phyloP scores from a whole-genome alignment of 1,284 basidiomycete species.

The Lentinula novae-zelandiae region DNA sequence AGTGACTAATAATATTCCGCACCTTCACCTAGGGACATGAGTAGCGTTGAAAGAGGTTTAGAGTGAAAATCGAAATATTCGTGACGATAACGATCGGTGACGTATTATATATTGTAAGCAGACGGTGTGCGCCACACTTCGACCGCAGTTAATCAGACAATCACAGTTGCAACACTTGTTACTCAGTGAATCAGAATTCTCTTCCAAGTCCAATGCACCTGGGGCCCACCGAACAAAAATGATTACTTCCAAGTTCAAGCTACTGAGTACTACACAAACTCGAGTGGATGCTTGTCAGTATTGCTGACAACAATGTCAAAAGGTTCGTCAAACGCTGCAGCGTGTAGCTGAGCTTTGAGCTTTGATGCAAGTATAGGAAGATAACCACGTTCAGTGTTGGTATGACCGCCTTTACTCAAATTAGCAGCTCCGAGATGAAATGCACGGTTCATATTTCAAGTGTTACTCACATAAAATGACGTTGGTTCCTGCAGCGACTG shows the following conservation, averaged over 20 bases:
- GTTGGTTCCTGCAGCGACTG: conserved; percentile 66
- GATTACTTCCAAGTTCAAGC: background rate
- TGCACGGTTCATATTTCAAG: background rate
- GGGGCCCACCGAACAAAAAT: background rate
- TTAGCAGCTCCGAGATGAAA: conserved; percentile 18
- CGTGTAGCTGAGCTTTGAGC: conserved; percentile 50
- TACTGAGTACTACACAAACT: conserved; percentile 36
- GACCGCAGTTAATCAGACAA: too few relatives aligned
- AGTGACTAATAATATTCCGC: background rate
- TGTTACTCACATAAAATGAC: conserved; percentile 71
- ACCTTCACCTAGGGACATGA: conserved; percentile 26
- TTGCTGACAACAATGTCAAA: conserved; percentile 57
- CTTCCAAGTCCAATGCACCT: background rate
- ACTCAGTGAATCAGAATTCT: background rate
- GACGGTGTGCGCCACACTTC: too few relatives aligned
- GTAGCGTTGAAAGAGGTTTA: too few relatives aligned
- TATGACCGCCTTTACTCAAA: conserved; percentile 59
- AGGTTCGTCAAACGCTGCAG: conserved; percentile 27
- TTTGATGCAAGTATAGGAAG: conserved; percentile 66
- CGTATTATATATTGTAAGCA: background rate
- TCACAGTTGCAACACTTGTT: too few relatives aligned
- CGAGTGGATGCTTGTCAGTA: conserved; percentile 58
- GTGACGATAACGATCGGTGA: background rate
- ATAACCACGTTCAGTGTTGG: conserved; percentile 88
- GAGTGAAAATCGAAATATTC: too few relatives aligned